These are phyloP conservation scores for Pythium rhizo-oryzae DNA, from an alignment of 352 stramenopile genomes.

Conservation along the genomic window DNA sequence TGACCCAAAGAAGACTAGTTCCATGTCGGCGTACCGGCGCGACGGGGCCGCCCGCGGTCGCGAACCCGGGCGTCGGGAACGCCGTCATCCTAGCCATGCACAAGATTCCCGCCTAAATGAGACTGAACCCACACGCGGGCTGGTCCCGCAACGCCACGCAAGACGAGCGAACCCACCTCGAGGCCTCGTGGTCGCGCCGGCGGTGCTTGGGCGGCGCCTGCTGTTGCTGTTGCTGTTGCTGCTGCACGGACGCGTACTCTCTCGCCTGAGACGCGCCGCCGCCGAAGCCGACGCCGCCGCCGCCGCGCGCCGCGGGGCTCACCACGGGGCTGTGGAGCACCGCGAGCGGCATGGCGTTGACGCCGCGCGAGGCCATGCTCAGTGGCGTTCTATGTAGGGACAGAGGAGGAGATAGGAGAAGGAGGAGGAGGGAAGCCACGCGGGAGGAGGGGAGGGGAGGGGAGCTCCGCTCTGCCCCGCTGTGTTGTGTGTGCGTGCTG, in stretches of 20 bases:
- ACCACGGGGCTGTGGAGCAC: neutral
- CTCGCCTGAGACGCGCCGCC: no score
- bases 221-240: no score
- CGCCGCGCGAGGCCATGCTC: constrained; percentile 1
- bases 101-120: neutral
- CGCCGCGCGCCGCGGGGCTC: constrained; percentile 4
- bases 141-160: no score
- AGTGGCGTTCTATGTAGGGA: neutral
- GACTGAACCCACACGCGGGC: no score
- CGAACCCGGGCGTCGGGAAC: constrained; percentile 13
- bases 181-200: constrained; percentile 5
- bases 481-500: no score
- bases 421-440: neutral
- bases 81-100: constrained; percentile 8
- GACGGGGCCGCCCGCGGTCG: neutral
- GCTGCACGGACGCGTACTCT: no score
- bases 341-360: neutral
- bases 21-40: neutral
- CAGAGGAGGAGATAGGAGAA: neutral
- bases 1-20: no score
- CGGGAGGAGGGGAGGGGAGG: neutral
- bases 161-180: no score
- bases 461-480: neutral
- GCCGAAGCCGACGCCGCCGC: no score
- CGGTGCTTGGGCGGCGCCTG: constrained; percentile 1